These are phyloP conservation scores for Penicillium daleae DNA, from an alignment of 495 filamentous ascomycete genomes.

Conservation along the genomic window DNA sequence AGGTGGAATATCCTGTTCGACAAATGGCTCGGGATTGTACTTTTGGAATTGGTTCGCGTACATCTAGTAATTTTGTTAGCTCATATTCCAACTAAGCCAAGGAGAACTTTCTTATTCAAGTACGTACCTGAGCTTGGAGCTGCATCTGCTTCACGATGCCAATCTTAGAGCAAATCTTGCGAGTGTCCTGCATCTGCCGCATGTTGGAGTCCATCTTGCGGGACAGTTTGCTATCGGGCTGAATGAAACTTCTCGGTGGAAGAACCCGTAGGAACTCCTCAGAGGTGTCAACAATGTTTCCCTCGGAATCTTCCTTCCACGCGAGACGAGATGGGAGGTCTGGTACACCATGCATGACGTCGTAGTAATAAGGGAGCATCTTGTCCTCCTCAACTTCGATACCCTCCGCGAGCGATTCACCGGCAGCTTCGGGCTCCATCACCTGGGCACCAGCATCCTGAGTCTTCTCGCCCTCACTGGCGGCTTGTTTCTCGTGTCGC, in stretches of 20 bases:
- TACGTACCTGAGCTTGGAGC: conserved; percentile 84
- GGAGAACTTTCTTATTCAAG: neutral
- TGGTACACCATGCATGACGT: conserved; percentile 81
- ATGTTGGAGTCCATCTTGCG: conserved; percentile 87
- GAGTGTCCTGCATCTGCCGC: conserved; percentile 93
- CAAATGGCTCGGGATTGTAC: conserved; percentile 89
- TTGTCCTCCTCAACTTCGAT: conserved; percentile 84
- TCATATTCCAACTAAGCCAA: neutral
- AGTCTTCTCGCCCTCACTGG: conserved; percentile 55
- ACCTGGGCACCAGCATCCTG: conserved; percentile 52
- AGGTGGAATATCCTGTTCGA: conserved; percentile 80
- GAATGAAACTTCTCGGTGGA: conserved; percentile 71
- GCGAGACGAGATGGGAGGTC: conserved; percentile 73
- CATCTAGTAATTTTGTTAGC: conserved; percentile 59
- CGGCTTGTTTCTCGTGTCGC: conserved; percentile 68
- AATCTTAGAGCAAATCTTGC: conserved; percentile 95
- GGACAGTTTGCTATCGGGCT: conserved; percentile 77
- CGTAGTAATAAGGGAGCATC: conserved; percentile 90
- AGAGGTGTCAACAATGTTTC: conserved; percentile 80
- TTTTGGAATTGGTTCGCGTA: conserved; percentile 98
- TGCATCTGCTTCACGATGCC: conserved; percentile 99
- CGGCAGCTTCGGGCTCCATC: conserved; percentile 48
- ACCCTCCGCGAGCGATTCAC: conserved; percentile 84
- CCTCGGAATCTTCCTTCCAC: conserved; percentile 87
- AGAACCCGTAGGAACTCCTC: conserved; percentile 80